phyloP scores from a whole-genome alignment of 2,329 filamentous ascomycete species.

The Xylariales sp. region DNA sequence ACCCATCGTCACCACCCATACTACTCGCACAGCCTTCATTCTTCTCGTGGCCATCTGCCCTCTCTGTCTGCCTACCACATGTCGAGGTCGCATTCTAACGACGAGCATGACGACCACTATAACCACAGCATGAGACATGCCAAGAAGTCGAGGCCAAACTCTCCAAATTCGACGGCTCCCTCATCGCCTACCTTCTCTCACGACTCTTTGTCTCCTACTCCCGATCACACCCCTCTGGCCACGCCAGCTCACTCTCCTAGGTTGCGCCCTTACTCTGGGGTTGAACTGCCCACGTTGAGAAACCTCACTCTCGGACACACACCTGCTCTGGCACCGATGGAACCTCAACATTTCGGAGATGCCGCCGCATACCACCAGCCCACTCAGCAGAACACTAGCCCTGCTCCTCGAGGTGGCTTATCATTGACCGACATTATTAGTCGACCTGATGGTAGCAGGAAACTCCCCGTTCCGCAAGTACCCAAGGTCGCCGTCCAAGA shows the following conservation, averaged over 20 bases:
- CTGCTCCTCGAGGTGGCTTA: conserved; percentile 58
- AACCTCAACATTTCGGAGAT: conserved; percentile 39
- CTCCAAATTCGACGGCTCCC: conserved; percentile 90
- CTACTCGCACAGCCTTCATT: conserved; percentile 43
- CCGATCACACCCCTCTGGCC: conserved; percentile 96
- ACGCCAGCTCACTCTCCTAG: conserved; percentile 94
- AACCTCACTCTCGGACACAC: conserved; percentile 52
- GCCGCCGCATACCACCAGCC: conserved; percentile 38
- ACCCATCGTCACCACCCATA: conserved; percentile 51
- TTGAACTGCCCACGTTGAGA: conserved; percentile 85
- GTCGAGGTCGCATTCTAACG: conserved; percentile 81
- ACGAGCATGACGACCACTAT: conserved; percentile 78
- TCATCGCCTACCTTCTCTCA: conserved; percentile 96
- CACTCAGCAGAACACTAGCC: conserved; percentile 46
- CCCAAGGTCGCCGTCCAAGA: conserved; percentile 87
- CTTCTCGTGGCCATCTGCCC: conserved; percentile 60
- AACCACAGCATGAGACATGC: conserved; percentile 62
- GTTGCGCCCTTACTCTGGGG: conserved; percentile 71
- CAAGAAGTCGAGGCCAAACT: conserved; percentile 88
- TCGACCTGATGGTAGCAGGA: conserved; percentile 78
- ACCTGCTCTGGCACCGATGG: conserved; percentile 54
- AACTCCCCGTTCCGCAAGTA: conserved; percentile 86
- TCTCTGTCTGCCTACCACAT: conserved; percentile 88
- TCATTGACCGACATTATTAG: conserved; percentile 92
- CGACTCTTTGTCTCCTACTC: conserved; percentile 90